Conservation (phyloP, 2,329 filamentous ascomycete species). For the Drechslerella stenobrocha region DNA sequence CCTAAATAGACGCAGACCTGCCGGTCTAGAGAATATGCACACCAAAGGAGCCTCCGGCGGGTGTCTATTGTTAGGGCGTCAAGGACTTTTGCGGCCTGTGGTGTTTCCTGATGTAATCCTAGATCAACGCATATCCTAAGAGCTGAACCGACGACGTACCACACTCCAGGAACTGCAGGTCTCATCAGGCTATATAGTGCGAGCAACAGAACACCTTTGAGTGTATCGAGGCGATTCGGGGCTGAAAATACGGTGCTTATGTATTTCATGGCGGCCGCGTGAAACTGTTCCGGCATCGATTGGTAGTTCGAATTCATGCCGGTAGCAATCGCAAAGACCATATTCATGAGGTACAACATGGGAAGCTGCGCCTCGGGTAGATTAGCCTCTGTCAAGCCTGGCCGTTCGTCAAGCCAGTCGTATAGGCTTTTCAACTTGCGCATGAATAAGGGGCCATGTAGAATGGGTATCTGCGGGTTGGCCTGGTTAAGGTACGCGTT, state of each 20-base stretch:
- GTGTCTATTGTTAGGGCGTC: conserved; percentile 74
- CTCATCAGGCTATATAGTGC: conserved; percentile 88
- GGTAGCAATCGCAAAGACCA: conserved; percentile 95
- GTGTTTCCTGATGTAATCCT: conserved; percentile 81
- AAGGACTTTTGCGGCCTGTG: conserved; percentile 58
- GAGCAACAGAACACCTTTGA: conserved; percentile 87
- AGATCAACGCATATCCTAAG: conserved; percentile 86
- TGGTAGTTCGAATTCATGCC: conserved; percentile 65
- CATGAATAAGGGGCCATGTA: conserved; percentile 87
- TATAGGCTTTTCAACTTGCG: conserved; percentile 81
- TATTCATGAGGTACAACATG: conserved; percentile 89
- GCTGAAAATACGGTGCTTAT: conserved; percentile 78
- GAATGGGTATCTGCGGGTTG: conserved; percentile 91
- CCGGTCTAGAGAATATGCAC: conserved; percentile 88
- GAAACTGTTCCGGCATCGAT: conserved; percentile 87
- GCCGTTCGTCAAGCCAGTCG: conserved; percentile 52
- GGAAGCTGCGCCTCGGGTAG: conserved; percentile 58
- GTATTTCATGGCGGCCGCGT: conserved; percentile 90
- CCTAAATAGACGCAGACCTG: conserved; percentile 92
- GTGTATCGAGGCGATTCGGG: conserved; percentile 75
- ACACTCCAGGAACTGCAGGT: conserved; percentile 88
- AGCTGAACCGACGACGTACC: conserved; percentile 86
- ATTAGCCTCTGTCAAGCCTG: conserved; percentile 65
- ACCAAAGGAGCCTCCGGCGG: conserved; percentile 89
- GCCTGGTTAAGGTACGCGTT: conserved; percentile 92